Conservation (phyloP, 75 land plant species). For the Larix kaempferi region DNA sequence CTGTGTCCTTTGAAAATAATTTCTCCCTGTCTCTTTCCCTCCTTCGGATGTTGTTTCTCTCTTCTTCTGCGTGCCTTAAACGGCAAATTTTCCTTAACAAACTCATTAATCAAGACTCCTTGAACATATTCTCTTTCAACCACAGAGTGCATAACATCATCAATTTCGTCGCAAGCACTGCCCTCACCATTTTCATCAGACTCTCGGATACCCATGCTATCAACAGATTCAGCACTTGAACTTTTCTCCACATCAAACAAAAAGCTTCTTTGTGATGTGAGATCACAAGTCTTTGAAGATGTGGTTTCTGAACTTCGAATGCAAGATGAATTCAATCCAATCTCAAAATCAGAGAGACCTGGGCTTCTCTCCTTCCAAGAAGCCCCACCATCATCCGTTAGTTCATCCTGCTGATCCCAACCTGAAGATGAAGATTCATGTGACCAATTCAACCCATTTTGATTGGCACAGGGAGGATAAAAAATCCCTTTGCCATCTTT, state of each 20-base stretch:
- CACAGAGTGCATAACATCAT: conserved; percentile 10
- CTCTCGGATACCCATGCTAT: conserved; percentile 20
- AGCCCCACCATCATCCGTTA: not conserved
- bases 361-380: not conserved
- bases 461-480: conserved; percentile 26
- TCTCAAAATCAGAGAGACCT: not conserved
- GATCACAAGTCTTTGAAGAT: not conserved
- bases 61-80: not conserved
- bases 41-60: conserved; percentile 14
- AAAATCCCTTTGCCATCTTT: conserved; percentile 56
- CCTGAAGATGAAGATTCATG: not conserved
- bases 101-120: conserved; percentile 30
- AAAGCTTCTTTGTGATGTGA: not conserved
- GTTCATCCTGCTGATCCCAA: conserved; percentile 33
- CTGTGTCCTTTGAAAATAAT: conserved; percentile 72
- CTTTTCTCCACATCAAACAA: not conserved
- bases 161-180: conserved; percentile 50
- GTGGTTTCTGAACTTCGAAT: not conserved
- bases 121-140: conserved; percentile 28
- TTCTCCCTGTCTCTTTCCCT: conserved; percentile 55
- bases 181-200: conserved; percentile 63
- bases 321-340: not conserved
- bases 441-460: not conserved
- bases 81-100: conserved; percentile 11
- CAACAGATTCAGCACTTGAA: not conserved